Base-by-base conservation (phyloP, 768 basidiomycete species). In the Artomyces pyxidatus region DNA sequence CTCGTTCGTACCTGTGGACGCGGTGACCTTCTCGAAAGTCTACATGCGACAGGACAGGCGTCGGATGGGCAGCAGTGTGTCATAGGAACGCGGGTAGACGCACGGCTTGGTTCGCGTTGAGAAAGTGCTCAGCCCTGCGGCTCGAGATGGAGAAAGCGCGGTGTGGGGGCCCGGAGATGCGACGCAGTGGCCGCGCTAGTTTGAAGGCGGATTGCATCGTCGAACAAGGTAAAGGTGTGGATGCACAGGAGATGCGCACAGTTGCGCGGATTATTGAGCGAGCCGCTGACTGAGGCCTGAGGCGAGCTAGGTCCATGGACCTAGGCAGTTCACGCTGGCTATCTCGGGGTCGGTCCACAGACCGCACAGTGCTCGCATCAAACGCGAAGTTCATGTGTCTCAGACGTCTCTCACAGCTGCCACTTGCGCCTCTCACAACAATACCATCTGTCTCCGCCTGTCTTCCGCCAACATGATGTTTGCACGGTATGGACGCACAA, bases 81-180 rank as follows among this genome's bases (percentile, higher is more conserved):
- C 19, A 40, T 37, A 35, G n/a, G 19, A 37, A 25, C 21, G 21
- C 22, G 19, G 23, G n/a, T n/a, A n/a, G 19, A 63, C 68, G 55
- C 57, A 80, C 81, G 64, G 71, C 61, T 45, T 63, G 63, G 58
- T 70, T 65, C 7, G 71, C 77, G 27, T 75, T 65, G 35, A 70
- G 52, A 56, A 74, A 81, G 5, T 78, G 66, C 27, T 67, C 64
- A 30, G 61, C 58, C 29, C 67, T 60, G 41, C 59, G 56, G n/a
- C 57, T 48, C 2, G 80, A 71, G n/a, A 67, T 62, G 50, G 76
- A 75, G 42, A 83, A 67, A 29, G 30, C 65, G 60, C 12, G 45
- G 40, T 2, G 45, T 47, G 27, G 19, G 49, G 37, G 21, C 46
- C 47, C 3, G 38, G 6, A 6, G 25, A n/a, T 22, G 26, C n/a